Base-by-base conservation (phyloP, 2,329 filamentous ascomycete genomes). In the Ceratocystis smalleyi region DNA sequence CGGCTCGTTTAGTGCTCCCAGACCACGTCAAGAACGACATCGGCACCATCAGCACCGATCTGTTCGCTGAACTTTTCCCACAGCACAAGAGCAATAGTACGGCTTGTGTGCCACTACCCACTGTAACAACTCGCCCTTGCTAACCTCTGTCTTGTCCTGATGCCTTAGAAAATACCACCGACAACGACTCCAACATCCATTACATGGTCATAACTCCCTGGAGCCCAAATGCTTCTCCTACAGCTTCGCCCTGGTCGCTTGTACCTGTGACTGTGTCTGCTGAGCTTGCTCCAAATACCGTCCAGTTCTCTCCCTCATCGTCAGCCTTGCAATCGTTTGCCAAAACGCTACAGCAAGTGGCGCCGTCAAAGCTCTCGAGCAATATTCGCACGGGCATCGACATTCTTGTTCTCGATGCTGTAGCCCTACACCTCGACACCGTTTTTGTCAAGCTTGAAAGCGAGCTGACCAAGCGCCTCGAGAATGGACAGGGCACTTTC, bases 371-470 rank as follows among this genome's bases (percentile, higher is more conserved):
- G 72, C 79, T 89, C 57, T 81, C 84, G 30, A 83, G 83, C 68
- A 84, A 87, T 70, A 84, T 85, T 69, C 85, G 89, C 69, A 83
- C 84, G 68, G 84, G 88, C 7, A 87, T 96, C 68, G 91, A 96
- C 73, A 87, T 97, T 67, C 79, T 89, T 65, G 81, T 95, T 30
- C 78, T 95, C 65, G 88, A 95, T 71, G 88, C 94, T 6, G 81
- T 86, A 7, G 88, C 92, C 1, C 75, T 97, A 30, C 81, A 85
- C 1, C 77, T 97, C 30, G 89, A 96, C 67, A 89, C 88, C 0
- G 82, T 97, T 17, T 96, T 90, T 72, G 89, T 97, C 65, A 90
- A 83, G 61, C 79, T 96, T 5, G 91, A 96, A 71, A 87, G 84
- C 60, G 86, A 94, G 65, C 80, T 92, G 5, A 82, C 94, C 49